Evolutionary conservation across 257 asterid species (phyloP).

Genomic region (Ajuga chamaepitys): DNA sequence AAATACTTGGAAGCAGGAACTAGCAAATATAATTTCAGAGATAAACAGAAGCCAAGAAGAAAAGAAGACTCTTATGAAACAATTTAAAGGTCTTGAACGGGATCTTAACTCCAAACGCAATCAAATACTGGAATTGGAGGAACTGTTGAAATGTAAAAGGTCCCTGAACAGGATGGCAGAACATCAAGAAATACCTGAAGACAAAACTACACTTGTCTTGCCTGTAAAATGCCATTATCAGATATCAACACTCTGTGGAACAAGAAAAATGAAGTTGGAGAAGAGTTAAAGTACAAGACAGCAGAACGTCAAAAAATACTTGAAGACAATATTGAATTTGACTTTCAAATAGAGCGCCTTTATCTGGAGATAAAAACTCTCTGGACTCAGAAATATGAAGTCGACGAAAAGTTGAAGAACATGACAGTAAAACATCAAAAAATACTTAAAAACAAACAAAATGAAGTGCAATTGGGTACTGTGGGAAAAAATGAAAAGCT

Average conservation of each 20-base stretch:
- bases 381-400: slow-evolving; percentile 29
- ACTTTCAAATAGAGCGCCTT: slow-evolving; percentile 29
- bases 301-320: slow-evolving; percentile 24
- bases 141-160: slow-evolving; percentile 34
- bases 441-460: too few relatives aligned
- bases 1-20: slow-evolving; percentile 43
- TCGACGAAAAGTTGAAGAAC: slow-evolving; percentile 59
- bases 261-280: too few relatives aligned
- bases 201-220: too few relatives aligned
- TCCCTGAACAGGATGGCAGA: too few relatives aligned
- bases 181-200: slow-evolving; percentile 35
- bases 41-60: slow-evolving; percentile 27
- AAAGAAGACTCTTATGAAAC: slow-evolving; percentile 28
- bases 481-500: too few relatives aligned
- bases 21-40: slow-evolving; percentile 34
- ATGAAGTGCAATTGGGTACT: too few relatives aligned
- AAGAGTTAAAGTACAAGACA: slow-evolving; percentile 32
- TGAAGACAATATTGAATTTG: too few relatives aligned
- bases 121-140: slow-evolving; percentile 42
- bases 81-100: slow-evolving; percentile 29
- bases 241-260: too few relatives aligned
- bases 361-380: slow-evolving; percentile 27
- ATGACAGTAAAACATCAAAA: too few relatives aligned
- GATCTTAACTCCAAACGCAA: slow-evolving; percentile 27
- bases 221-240: too few relatives aligned